Base-by-base conservation (phyloP, 495 filamentous ascomycete genomes). In the Hyaloscypha bicolor region DNA sequence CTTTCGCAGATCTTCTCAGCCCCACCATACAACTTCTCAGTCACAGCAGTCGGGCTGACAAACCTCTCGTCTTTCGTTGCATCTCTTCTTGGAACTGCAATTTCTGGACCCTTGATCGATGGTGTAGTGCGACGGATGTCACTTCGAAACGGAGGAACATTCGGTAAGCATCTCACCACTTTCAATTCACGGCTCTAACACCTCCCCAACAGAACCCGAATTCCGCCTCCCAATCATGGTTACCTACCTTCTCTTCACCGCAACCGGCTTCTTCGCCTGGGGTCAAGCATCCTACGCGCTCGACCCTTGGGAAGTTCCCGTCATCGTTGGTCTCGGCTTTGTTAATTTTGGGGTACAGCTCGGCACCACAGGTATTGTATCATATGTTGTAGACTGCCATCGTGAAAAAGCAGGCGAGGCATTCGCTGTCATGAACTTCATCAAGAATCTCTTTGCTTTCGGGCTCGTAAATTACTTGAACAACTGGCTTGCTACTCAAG, bases 1-100 rank as follows among this genome's bases (percentile, higher is more conserved):
- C 69, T 81, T 5, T 80, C 80, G 0, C 79, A 81, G 67, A 81
- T 83, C 42, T 81, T 83, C 72, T 80, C 79, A 0, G 79, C 75
- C 0, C 77, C 81, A 0, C 81, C 81, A 2, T 83, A 83, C 63
- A 80, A 73, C 67, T 80, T 83, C 59, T 80, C 78, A 0, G 77
- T 80, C 9, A 74, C 76, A 4, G 73, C 73, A 4, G 79, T 83
- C 25, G 80, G 80, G 16, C 73, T 79, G 3, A 80, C 79, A 19
- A 80, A 79, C 53, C 64, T 81, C 2, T 73, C 79, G 0, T 77
- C 77, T 2, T 78, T 83, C 33, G 76, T 83, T 22, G 79, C 79
- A 0, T 76, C 76, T 4, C 59, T 80, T 0, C 71, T 83, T 2
- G 78, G 78, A 1, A 79, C 78, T 0, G 25, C 78, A 12, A 60